Percentiles rank a stretch among this genome's conserved stretches.
phyloP scores from a whole-genome alignment of 140 eudicot genomes.

The Bidens hawaiensis region DNA sequence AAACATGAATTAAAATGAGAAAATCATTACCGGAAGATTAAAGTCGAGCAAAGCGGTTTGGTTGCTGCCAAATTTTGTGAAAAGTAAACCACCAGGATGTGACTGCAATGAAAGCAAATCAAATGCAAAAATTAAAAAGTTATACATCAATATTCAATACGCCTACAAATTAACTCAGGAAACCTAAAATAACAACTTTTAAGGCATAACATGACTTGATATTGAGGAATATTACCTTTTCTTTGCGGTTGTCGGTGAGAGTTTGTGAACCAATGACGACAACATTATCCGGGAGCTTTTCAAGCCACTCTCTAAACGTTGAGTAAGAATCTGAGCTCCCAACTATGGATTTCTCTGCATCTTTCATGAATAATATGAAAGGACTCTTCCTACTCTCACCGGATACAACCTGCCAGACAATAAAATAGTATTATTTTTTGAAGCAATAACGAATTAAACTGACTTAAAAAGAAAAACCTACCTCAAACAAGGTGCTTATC shows the following conservation, averaged over 20 bases:
- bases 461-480: conserved; percentile 6
- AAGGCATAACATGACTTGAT: neutral
- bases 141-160: too few relatives aligned
- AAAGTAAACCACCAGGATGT: conserved; percentile 81
- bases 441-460: neutral
- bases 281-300: conserved; percentile 77
- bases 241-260: conserved; percentile 75
- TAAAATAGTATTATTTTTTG: neutral
- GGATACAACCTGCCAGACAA: conserved; percentile 41
- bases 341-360: conserved; percentile 79
- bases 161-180: neutral
- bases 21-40: conserved; percentile 68
- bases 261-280: conserved; percentile 83
- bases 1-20: neutral
- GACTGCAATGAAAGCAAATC: conserved; percentile 48
- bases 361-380: conserved; percentile 81
- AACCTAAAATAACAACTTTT: neutral
- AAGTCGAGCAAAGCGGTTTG: conserved; percentile 90
- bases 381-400: conserved; percentile 67
- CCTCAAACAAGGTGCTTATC: conserved; percentile 66
- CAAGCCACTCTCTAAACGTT: conserved; percentile 57
- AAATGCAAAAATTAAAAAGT: neutral
- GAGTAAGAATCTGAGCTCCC: conserved; percentile 61
- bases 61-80: conserved; percentile 87
- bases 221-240: conserved; percentile 48